Conservation (phyloP, 2,329 filamentous ascomycete genomes). For the Mycosphaerella arachidis region DNA sequence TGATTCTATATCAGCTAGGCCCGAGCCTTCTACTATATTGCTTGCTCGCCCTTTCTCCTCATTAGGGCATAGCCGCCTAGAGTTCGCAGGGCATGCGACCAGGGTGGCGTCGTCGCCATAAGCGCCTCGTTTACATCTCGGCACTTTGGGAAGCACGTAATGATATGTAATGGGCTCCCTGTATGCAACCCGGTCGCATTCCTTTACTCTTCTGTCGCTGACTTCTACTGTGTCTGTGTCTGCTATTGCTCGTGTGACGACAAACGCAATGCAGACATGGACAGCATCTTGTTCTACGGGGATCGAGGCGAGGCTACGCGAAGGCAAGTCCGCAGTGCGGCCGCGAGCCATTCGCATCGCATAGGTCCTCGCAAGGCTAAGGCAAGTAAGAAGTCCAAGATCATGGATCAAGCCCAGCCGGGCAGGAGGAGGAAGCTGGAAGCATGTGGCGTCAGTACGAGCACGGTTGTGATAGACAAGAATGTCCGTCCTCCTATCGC, state of each 20-base stretch:
- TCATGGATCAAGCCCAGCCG: not conserved
- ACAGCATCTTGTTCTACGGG: slow-evolving; percentile 23
- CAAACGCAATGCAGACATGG: slow-evolving; percentile 7
- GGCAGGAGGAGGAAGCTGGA: not conserved
- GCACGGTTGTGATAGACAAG: not conserved
- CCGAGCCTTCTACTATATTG: not conserved
- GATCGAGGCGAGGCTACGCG: slow-evolving; percentile 19
- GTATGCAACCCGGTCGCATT: not conserved
- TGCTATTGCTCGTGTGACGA: not conserved
- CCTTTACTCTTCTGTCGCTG: not conserved
- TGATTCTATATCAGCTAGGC: not conserved
- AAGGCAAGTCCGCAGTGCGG: slow-evolving; percentile 21
- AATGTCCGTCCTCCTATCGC: not conserved
- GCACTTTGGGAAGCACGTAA: not conserved
- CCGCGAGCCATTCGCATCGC: slow-evolving; percentile 19
- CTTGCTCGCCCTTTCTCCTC: not conserved
- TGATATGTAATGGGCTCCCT: not conserved
- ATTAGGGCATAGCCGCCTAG: not conserved
- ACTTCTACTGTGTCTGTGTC: not conserved
- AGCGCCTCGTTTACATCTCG: not conserved
- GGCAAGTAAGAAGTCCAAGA: slow-evolving; percentile 2
- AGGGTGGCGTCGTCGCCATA: not conserved
- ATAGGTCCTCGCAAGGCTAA: slow-evolving; percentile 23
- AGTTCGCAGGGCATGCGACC: not conserved
- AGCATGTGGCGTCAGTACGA: not conserved